Conservation (phyloP, 129 eudicot species). For the Rutidosis leptorrhynchoides region DNA sequence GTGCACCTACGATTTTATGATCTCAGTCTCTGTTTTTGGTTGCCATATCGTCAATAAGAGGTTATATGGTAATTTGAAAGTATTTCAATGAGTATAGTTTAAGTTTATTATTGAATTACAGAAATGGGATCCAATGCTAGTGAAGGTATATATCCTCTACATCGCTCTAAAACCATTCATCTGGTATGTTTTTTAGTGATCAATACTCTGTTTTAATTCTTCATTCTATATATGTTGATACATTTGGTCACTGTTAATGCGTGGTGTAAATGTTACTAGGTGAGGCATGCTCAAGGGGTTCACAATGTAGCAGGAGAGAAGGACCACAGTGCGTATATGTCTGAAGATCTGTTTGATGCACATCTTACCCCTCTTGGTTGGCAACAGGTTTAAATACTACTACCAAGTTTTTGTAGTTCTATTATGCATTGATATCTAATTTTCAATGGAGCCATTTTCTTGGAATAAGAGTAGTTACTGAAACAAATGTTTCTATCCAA, state of each 20-base stretch:
- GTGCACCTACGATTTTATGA: too few relatives aligned
- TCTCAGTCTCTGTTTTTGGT: too few relatives aligned
- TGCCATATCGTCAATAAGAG: too few relatives aligned
- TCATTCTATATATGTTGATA: slow-evolving; percentile 3
- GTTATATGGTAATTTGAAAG: too few relatives aligned
- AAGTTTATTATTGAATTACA: slow-evolving; percentile 25
- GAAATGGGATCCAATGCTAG: slow-evolving; percentile 53
- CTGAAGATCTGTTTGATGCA: slow-evolving; percentile 77
- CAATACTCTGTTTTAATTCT: not conserved
- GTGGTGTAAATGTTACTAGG: slow-evolving; percentile 40
- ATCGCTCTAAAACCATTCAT: slow-evolving; percentile 76
- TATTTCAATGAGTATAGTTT: not conserved
- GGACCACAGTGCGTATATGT: slow-evolving; percentile 60
- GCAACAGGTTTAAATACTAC: slow-evolving; percentile 58
- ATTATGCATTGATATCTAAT: not conserved
- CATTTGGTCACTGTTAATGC: not conserved
- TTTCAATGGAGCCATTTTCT: not conserved
- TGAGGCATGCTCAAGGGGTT: slow-evolving; percentile 97
- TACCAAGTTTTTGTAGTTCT: not conserved
- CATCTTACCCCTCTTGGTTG: slow-evolving; percentile 92
- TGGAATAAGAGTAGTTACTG: not conserved
- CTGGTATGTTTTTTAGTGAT: slow-evolving; percentile 40
- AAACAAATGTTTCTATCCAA: not conserved
- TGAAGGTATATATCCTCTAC: slow-evolving; percentile 65
- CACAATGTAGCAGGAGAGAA: slow-evolving; percentile 95